Evolutionary conservation across 805 yeast species (phyloP), one percentile per base, ranked within the genome.

Genomic region (Isabelozyma gotoi): DNA sequence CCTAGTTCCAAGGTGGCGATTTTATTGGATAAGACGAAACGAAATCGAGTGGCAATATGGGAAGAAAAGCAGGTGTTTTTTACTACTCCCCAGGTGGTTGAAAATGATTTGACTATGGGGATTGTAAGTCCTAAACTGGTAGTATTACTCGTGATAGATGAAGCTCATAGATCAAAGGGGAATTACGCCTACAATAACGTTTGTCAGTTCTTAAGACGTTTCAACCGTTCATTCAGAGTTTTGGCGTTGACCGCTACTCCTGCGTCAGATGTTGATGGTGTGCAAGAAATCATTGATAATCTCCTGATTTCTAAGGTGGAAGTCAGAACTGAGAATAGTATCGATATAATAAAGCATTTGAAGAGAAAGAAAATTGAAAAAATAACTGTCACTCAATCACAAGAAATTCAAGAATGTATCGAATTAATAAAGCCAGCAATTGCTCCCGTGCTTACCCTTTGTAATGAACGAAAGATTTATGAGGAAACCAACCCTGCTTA

Each of bases 191-290:
- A 92, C 56, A 84, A 84, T 38, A 85, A 86, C 43, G 91, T 92
- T n/a, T 88, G 87, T 2, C 71, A 79, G 48, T 82, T 80, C 52
- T 38, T 72, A 39, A 74, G 76, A 20, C 64, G 88, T 40, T 82
- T 81, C 57, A 73, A 80, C 1, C 33, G 32, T 1, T 79, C 88
- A 2, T 85, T 82, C 51, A 71, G 99, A 36, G 71, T 91, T 0
- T 62, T 94, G 40, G 98, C 96, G 0, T 69, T 94, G 48, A 90
- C 98, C 0, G 99, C 99, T 1, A 94, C 99, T 0, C 99, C 99
- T 0, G 94, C 97, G 0, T 74, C 96, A 0, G 85, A 85, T 46
- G 77, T 88, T 1, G 96, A 87, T 45, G 88, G 92, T 2, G 95
- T 95, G 0, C 97, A 95, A 61, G 84, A 81, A 38, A 85, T 94